Base-by-base conservation (phyloP, 2,329 filamentous ascomycete species). In the Diplodia mutila region DNA sequence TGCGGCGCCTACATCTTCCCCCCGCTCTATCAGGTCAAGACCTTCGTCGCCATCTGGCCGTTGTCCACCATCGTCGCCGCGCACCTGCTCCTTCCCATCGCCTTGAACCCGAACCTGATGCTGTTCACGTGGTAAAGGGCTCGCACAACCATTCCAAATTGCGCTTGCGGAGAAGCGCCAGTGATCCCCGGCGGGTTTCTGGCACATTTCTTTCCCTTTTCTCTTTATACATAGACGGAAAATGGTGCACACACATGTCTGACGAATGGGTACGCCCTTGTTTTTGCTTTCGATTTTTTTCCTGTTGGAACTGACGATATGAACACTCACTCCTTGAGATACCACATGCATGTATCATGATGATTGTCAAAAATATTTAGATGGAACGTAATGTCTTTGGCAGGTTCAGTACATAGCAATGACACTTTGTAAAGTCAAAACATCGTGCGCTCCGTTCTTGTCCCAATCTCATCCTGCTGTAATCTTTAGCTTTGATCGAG, bases 81-180 rank as follows among this genome's bases (percentile, higher is more conserved):
- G 46, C 86, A 89, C 74, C 86, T 89, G 73, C 75, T 86, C 49
- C 75, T 89, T 68, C 87, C 87, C 11, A 83, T 90, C 59, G 81
- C 82, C 67, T 77, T 90, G 69, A 90, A 90, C 72, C 88, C 88
- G 23, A 86, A 85, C 61, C 74, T 90, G 78, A 89, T 90, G 87
- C 82, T 84, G 74, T 87, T 89, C 73, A 86, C 84, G 53, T 89
- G 84, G 81, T 89, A 81, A 73, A 42, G 23, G 25, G 4, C n/a
- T 18, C 32, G n/a, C 42, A 9, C 18, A 21, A 9, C n/a, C 8
- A 37, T 11, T 11, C 34, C 11, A 46, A 11, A 46, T 21, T 9
- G 42, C 42, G n/a, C 42, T 46, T 21, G 42, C 14, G n/a, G n/a
- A 11, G 42, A 37, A 8, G 42, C n/a, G 12, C 32, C 32, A 27